Percentiles rank a stretch among this genome's conserved stretches.
Conservation (phyloP, 768 basidiomycete species). For the Mycena albidolilacea region DNA sequence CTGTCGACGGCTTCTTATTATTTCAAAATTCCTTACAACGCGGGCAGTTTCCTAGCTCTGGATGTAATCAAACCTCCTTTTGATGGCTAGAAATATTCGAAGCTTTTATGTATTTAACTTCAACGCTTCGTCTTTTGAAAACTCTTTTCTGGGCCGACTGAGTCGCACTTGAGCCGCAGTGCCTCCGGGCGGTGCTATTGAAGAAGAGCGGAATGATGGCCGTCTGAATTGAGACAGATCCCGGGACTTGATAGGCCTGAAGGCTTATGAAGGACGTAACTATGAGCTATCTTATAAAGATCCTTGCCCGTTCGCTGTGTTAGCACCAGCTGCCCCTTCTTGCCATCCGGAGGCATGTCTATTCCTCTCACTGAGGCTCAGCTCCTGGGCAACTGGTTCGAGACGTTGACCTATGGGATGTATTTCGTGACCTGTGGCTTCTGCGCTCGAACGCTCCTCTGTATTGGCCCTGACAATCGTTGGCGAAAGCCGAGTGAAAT, state of each 20-base stretch:
- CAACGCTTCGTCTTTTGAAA: too few species aligned
- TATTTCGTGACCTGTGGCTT: slow-evolving; percentile 25
- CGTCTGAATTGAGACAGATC: slow-evolving; percentile 1
- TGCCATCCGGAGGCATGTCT: slow-evolving; percentile 16
- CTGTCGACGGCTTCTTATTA: too few species aligned
- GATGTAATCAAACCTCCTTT: too few species aligned
- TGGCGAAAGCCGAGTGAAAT: slow-evolving; percentile 15
- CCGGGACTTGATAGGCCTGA: neutral
- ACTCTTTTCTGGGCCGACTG: neutral
- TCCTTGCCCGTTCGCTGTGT: slow-evolving; percentile 12
- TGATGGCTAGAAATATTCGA: too few species aligned
- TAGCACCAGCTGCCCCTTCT: neutral
- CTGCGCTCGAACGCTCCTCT: slow-evolving; percentile 22
- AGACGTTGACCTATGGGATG: slow-evolving; percentile 23
- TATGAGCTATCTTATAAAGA: neutral
- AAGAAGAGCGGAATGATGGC: slow-evolving; percentile 2
- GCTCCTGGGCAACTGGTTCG: slow-evolving; percentile 16
- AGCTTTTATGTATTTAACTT: too few species aligned
- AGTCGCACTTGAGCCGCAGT: neutral
- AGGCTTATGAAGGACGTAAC: too few species aligned
- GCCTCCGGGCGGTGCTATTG: slow-evolving; percentile 3
- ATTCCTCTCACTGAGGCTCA: slow-evolving; percentile 19
- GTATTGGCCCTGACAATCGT: slow-evolving; percentile 16
- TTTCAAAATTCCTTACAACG: too few species aligned
- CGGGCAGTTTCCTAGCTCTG: too few species aligned